A percentile compares a stretch with the other conserved stretches of the same genome.
Conservation (phyloP, 1,284 basidiomycete genomes). For the Cutaneotrichosporon sp. region DNA sequence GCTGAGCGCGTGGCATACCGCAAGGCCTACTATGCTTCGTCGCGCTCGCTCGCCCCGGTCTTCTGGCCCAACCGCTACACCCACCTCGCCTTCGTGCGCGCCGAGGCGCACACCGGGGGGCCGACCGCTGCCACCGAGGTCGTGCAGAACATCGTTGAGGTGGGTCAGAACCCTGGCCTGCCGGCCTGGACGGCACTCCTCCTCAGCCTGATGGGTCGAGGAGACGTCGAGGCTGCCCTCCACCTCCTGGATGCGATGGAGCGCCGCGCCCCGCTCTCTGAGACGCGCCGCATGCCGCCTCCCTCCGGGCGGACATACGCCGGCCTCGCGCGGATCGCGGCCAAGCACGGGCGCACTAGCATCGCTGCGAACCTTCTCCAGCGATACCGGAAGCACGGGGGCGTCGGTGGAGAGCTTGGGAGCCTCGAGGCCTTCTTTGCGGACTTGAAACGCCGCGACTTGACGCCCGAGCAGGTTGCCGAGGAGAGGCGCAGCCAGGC, state of each 20-base stretch:
- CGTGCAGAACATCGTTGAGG: conserved; percentile 19
- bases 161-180: conserved; percentile 23
- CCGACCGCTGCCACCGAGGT: conserved; percentile 23
- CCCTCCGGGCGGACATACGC: conserved; percentile 18
- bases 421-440: neutral
- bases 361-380: neutral
- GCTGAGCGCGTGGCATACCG: conserved; percentile 20
- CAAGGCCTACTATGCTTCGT: conserved; percentile 24
- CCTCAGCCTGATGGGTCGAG: conserved; percentile 24
- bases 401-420: neutral
- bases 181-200: conserved; percentile 31
- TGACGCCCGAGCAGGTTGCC: neutral
- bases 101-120: conserved; percentile 24
- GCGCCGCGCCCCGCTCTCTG: neutral
- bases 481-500: neutral
- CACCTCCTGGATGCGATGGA: conserved; percentile 32
- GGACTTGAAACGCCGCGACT: neutral
- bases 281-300: conserved; percentile 5
- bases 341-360: neutral
- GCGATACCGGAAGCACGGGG: neutral
- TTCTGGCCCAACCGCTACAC: conserved; percentile 31
- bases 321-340: conserved; percentile 15
- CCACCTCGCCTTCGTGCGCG: conserved; percentile 32
- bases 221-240: conserved; percentile 24
- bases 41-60: conserved; percentile 20